These are phyloP conservation scores for Pulicaria dysenterica DNA, from an alignment of 129 eudicot species.

Conservation along the genomic window DNA sequence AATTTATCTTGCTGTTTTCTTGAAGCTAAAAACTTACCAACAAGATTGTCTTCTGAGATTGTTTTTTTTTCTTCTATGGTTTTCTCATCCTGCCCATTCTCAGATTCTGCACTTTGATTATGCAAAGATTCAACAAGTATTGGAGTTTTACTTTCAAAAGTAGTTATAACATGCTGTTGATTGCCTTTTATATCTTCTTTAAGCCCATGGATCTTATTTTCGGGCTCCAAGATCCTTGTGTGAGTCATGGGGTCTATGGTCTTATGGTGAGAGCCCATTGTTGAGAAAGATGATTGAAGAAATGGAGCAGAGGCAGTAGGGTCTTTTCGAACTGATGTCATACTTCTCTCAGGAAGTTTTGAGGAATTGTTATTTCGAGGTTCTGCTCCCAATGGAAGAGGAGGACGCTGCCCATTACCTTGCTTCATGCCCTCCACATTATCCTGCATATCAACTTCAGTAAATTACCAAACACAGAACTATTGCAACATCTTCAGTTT, in stretches of 20 bases:
- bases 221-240: slow-evolving; percentile 29
- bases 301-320: slow-evolving; percentile 35
- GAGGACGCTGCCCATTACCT: slow-evolving; percentile 26
- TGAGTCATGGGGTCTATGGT: slow-evolving; percentile 32
- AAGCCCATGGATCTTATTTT: slow-evolving; percentile 17
- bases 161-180: slow-evolving; percentile 25
- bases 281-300: slow-evolving; percentile 46
- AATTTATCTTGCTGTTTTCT: slow-evolving; percentile 50
- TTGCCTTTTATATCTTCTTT: slow-evolving; percentile 30
- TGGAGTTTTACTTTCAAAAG: slow-evolving; percentile 19
- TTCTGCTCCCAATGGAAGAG: slow-evolving; percentile 25
- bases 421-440: slow-evolving; percentile 23
- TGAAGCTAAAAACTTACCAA: slow-evolving; percentile 46
- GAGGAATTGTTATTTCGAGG: slow-evolving; percentile 30
- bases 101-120: slow-evolving; percentile 30
- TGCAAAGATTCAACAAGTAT: slow-evolving; percentile 14
- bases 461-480: slow-evolving; percentile 30
- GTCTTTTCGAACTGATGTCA: slow-evolving; percentile 42
- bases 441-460: slow-evolving; percentile 52
- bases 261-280: slow-evolving; percentile 39
- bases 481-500: slow-evolving; percentile 12
- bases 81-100: slow-evolving; percentile 33
- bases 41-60: slow-evolving; percentile 49
- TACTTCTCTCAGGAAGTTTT: slow-evolving; percentile 49
- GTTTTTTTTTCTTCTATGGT: slow-evolving; percentile 41